Conservation (phyloP, 371 early-diverging fungal species). For the Polyrhizophydium stewartii region DNA sequence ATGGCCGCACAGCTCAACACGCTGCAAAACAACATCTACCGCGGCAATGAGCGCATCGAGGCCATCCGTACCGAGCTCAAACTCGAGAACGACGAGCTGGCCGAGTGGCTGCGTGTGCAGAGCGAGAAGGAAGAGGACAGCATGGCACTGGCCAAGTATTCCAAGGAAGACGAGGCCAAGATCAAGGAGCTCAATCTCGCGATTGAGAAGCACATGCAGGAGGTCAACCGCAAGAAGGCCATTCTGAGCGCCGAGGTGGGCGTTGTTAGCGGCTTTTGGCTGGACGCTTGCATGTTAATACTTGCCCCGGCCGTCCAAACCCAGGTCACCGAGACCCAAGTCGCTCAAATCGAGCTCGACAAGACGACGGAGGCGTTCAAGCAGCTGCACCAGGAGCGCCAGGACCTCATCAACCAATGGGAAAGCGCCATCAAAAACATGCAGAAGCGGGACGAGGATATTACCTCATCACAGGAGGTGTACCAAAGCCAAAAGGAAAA, state of each 20-base stretch:
- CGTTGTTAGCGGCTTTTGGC: no score
- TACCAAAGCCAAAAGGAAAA: conserved; percentile 38
- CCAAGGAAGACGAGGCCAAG: conserved; percentile 48
- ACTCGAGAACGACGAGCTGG: conserved; percentile 45
- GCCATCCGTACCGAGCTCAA: conserved; percentile 39
- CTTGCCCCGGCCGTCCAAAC: no score
- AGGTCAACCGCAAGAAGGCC: conserved; percentile 47
- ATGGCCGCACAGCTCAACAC: conserved; percentile 43
- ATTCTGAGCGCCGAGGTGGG: conserved; percentile 40
- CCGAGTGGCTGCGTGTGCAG: conserved; percentile 53
- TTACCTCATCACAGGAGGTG: conserved; percentile 28
- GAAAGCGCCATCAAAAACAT: conserved; percentile 40
- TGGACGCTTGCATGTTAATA: no score
- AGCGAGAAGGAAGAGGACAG: conserved; percentile 56
- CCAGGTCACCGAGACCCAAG: conserved; percentile 54
- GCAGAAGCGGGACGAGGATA: conserved; percentile 43
- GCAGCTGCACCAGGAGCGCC: conserved; percentile 43
- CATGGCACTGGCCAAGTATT: conserved; percentile 44
- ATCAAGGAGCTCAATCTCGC: conserved; percentile 42
- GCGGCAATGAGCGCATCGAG: conserved; percentile 44
- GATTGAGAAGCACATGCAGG: conserved; percentile 44
- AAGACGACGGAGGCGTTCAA: conserved; percentile 47
- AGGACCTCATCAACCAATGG: conserved; percentile 50
- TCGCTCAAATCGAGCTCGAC: conserved; percentile 51
- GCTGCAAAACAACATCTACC: conserved; percentile 48